Evolutionary conservation across 2,329 filamentous ascomycete species (phyloP).

Genomic region (Dactylonectria estremocensis): DNA sequence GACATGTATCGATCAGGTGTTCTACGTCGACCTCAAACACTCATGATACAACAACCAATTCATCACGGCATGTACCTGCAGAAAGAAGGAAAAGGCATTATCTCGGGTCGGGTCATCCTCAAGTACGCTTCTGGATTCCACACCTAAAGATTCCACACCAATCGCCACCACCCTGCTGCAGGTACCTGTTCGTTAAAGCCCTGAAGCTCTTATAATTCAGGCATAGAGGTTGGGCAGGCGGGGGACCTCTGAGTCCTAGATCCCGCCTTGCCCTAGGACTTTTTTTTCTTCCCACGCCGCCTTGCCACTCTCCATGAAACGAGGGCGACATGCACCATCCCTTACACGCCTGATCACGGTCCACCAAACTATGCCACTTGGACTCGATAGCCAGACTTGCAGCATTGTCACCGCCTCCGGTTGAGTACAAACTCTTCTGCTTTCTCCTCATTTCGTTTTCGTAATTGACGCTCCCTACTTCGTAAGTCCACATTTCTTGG

Average conservation of each 20-base stretch:
- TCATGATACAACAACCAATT: slow-evolving; percentile 25
- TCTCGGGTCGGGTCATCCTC: neutral
- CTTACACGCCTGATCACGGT: slow-evolving; percentile 9
- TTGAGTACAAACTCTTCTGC: slow-evolving; percentile 10
- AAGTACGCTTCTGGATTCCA: slow-evolving; percentile 15
- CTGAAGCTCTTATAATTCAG: slow-evolving; percentile 16
- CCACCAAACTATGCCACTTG: slow-evolving; percentile 19
- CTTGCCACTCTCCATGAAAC: slow-evolving; percentile 29
- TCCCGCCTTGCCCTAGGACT: slow-evolving; percentile 26
- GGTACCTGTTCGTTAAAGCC: neutral
- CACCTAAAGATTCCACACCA: neutral
- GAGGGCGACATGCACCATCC: slow-evolving; percentile 24
- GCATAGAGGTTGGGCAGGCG: slow-evolving; percentile 8
- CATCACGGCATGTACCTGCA: slow-evolving; percentile 9
- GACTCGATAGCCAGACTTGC: slow-evolving; percentile 20
- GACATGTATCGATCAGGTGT: slow-evolving; percentile 13
- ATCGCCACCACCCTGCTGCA: neutral
- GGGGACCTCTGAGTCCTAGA: slow-evolving; percentile 9
- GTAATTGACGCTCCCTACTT: slow-evolving; percentile 5
- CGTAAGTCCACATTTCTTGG: neutral
- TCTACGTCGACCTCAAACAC: slow-evolving; percentile 25
- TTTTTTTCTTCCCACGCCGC: slow-evolving; percentile 5
- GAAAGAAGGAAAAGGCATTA: slow-evolving; percentile 2
- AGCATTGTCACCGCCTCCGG: slow-evolving; percentile 18
- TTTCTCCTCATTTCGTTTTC: neutral